phyloP scores from a whole-genome alignment of 2,329 filamentous ascomycete genomes.

The Lachnellula cervina region DNA sequence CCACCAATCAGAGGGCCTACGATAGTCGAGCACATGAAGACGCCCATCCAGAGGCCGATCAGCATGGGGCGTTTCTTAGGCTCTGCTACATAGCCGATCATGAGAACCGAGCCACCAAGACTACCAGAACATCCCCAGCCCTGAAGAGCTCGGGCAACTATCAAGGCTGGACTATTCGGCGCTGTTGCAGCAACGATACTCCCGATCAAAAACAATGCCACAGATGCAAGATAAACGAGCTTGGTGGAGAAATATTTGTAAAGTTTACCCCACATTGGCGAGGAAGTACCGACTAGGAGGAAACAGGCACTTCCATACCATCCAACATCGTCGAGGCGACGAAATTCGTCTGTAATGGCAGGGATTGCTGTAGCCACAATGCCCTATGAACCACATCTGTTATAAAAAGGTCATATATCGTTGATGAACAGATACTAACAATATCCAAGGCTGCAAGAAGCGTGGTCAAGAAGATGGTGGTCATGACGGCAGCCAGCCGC shows the following conservation, averaged over 20 bases:
- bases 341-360: conserved; percentile 7
- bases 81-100: conserved; percentile 33
- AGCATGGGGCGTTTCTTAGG: conserved; percentile 29
- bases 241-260: conserved; percentile 25
- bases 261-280: conserved; percentile 19
- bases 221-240: conserved; percentile 16
- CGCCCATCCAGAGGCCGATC: conserved; percentile 19
- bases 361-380: conserved; percentile 8
- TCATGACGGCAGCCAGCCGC: conserved; percentile 42
- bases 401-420: background rate
- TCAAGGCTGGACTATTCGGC: conserved; percentile 25
- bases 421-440: background rate
- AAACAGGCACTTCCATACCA: conserved; percentile 39
- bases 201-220: conserved; percentile 28
- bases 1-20: conserved; percentile 31
- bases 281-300: conserved; percentile 10
- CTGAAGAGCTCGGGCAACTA: conserved; percentile 27
- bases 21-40: conserved; percentile 18
- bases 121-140: conserved; percentile 23
- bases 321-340: conserved; percentile 29
- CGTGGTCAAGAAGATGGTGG: background rate
- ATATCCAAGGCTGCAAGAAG: conserved; percentile 3
- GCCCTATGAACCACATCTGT: background rate
- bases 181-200: conserved; percentile 25
- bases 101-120: conserved; percentile 37